Conservation (phyloP, 805 yeast genomes). For the Ogataea ramenticola region DNA sequence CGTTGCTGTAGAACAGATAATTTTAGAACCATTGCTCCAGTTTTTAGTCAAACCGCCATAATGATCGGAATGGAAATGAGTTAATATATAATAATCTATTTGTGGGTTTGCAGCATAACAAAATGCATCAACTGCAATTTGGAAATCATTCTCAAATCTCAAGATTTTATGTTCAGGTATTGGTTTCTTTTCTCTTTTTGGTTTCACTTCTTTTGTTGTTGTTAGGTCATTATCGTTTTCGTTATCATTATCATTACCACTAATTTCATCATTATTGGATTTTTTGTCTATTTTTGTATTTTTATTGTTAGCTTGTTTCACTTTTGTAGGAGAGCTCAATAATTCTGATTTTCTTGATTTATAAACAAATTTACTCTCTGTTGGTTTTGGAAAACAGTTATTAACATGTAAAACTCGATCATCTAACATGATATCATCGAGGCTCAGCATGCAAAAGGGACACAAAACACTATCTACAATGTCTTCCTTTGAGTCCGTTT, state of each 20-base stretch:
- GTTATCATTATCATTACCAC: conserved; percentile 26
- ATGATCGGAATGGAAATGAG: conserved; percentile 93
- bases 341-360: not conserved
- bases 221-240: too few species aligned
- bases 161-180: conserved; percentile 53
- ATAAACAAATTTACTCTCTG: conserved; percentile 11
- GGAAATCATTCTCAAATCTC: conserved; percentile 28
- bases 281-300: too few species aligned
- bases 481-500: too few species aligned
- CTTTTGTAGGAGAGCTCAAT: not conserved
- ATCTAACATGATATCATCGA: conserved; percentile 32
- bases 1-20: conserved; percentile 61
- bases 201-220: conserved; percentile 5
- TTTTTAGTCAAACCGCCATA: conserved; percentile 76
- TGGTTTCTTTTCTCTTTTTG: conserved; percentile 22
- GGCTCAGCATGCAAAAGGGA: conserved; percentile 42
- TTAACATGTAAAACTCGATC: conserved; percentile 50
- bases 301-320: not conserved
- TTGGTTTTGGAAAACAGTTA: conserved; percentile 29
- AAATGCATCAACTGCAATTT: conserved; percentile 63
- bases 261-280: conserved; percentile 21
- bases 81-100: conserved; percentile 49
- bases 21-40: conserved; percentile 58
- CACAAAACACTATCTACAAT: conserved; percentile 26
- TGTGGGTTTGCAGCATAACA: conserved; percentile 37